Conservation (phyloP, 192 early-diverging fungal genomes). For the Entomortierella chlamydospora region DNA sequence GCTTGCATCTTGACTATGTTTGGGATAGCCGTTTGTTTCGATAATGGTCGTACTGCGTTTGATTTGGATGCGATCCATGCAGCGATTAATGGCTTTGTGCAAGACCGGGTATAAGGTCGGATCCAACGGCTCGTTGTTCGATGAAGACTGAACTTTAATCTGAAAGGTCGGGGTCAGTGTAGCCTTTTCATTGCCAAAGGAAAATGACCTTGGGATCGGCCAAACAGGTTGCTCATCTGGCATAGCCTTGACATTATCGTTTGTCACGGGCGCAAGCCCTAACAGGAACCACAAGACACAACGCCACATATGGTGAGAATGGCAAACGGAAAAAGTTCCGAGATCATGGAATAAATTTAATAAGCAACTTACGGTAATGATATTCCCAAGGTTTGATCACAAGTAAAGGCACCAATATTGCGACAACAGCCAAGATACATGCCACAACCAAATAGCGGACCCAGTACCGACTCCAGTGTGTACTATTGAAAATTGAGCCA, state of each 20-base stretch:
- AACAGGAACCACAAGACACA: constrained; percentile 6
- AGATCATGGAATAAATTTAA: background rate
- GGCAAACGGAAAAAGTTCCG: background rate
- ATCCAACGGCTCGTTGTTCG: background rate
- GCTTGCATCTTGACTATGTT: background rate
- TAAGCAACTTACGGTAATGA: constrained; percentile 7
- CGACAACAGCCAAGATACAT: background rate
- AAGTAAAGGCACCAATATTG: background rate
- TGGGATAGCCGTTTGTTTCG: background rate
- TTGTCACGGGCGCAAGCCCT: constrained; percentile 25
- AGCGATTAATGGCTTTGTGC: constrained; percentile 32
- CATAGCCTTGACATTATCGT: constrained; percentile 28
- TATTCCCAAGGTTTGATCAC: constrained; percentile 23
- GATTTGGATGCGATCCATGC: constrained; percentile 27
- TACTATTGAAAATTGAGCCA: background rate
- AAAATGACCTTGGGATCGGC: constrained; percentile 34
- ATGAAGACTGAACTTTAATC: constrained; percentile 14
- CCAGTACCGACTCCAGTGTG: constrained; percentile 26
- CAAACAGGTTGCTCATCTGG: constrained; percentile 46
- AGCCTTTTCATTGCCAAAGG: constrained; percentile 11
- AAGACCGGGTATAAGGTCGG: constrained; percentile 4
- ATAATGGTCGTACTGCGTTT: constrained; percentile 37
- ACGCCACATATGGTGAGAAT: background rate
- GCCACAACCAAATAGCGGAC: constrained; percentile 1
- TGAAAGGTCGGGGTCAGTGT: constrained; percentile 12